A percentile compares a stretch with the other conserved stretches of the same genome.
These are phyloP conservation scores for Apophysomyces sp. DNA, from an alignment of 371 early-diverging fungal genomes.

Conservation along the genomic window DNA sequence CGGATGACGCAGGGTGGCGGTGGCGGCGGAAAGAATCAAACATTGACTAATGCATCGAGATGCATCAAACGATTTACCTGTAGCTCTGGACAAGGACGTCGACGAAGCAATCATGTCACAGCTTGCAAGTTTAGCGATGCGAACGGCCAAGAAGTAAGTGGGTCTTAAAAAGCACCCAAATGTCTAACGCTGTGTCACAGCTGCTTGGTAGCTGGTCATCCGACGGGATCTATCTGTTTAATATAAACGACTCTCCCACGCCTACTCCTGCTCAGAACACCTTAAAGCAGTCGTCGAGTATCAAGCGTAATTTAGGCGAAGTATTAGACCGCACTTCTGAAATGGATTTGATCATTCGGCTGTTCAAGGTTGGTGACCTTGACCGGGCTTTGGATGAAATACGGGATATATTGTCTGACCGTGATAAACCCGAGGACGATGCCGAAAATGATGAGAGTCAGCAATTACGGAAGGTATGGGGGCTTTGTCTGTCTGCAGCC, in stretches of 20 bases:
- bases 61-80: conserved; percentile 37
- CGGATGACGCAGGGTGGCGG: conserved; percentile 39
- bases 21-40: conserved; percentile 8
- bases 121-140: conserved; percentile 43
- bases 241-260: conserved; percentile 42
- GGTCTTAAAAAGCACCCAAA: no score
- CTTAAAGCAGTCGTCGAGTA: conserved; percentile 4
- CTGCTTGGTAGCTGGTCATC: conserved; percentile 66
- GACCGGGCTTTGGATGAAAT: conserved; percentile 1
- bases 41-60: conserved; percentile 7
- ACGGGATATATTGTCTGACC: neutral
- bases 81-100: neutral
- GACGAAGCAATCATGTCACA: conserved; percentile 31
- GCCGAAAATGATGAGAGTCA: neutral
- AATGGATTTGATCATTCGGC: conserved; percentile 4
- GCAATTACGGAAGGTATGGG: conserved; percentile 6
- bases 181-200: conserved; percentile 10
- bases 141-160: conserved; percentile 41
- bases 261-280: conserved; percentile 2
- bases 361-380: conserved; percentile 4
- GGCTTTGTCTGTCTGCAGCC: conserved; percentile 5
- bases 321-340: neutral
- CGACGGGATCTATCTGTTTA: conserved; percentile 58
- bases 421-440: neutral
- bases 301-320: neutral